Evolutionary conservation across 2,329 filamentous ascomycete species (phyloP).

Genomic region (Alternaria panax): DNA sequence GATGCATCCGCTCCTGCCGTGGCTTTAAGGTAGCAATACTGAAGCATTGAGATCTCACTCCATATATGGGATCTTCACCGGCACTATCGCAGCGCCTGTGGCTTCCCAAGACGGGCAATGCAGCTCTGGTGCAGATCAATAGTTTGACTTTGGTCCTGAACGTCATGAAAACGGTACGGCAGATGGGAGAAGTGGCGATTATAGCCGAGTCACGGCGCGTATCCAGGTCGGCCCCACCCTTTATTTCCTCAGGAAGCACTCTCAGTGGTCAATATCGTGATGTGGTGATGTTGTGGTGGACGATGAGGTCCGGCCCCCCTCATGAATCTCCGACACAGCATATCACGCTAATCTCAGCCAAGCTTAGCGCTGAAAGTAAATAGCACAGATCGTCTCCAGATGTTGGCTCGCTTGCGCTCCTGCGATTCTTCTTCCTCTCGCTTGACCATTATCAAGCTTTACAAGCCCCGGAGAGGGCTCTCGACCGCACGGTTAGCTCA

Average conservation of each 20-base stretch:
- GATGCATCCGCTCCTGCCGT: background rate
- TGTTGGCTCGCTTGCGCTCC: constrained; percentile 25
- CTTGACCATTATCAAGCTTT: constrained; percentile 8
- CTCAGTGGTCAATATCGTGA: constrained; percentile 18
- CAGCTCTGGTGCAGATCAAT: constrained; percentile 18
- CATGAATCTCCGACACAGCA: constrained; percentile 31
- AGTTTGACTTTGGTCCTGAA: constrained; percentile 10
- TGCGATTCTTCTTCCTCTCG: constrained; percentile 1
- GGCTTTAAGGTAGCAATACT: background rate
- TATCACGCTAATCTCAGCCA: constrained; percentile 11
- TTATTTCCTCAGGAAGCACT: background rate
- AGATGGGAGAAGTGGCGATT: background rate
- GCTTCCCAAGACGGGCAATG: constrained; percentile 7
- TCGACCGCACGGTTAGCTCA: constrained; percentile 21
- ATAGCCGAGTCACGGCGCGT: constrained; percentile 1
- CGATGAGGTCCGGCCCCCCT: constrained; percentile 39
- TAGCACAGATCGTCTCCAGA: constrained; percentile 17
- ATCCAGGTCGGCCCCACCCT: constrained; percentile 1
- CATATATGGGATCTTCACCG: background rate
- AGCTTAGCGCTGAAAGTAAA: constrained; percentile 22
- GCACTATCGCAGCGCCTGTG: background rate
- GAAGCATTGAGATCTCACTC: background rate
- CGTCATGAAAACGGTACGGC: constrained; percentile 14
- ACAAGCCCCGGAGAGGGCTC: constrained; percentile 10
- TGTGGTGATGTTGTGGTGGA: constrained; percentile 24